Base-by-base conservation (phyloP, 768 basidiomycete species). In the Pisolithus albus region DNA sequence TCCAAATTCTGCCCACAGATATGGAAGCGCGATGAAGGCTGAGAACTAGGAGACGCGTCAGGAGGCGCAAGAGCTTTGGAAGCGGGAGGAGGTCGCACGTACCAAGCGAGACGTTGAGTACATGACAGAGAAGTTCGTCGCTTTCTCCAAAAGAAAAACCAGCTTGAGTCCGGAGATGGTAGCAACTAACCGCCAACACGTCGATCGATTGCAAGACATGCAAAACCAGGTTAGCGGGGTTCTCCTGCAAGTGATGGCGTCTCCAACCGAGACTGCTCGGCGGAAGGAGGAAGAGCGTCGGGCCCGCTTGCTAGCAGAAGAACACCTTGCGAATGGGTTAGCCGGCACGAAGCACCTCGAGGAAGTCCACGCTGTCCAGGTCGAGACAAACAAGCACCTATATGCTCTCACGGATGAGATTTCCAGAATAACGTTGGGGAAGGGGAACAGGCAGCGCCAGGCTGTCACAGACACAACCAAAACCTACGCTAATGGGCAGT, bases 41-140 rank as follows among this genome's bases (percentile, higher is more conserved):
- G 72, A 76, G 54, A 76, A 79, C 53, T 75, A 76, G 47, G 77
- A 76, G 60, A 72, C 72, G 9, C 65, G 64, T 42, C 52, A 55
- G 44, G 76, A 79, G 55, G 64, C 79, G 34, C 72, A 68, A 1
- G 78, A 76, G 58, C 67, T 70, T 23, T 73, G 63, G 48, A 68
- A 77, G 26, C 69, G 74, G 54, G 59, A 62, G 16, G 75, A 77
- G 52, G 74, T 79, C 56, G 58, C 60, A 10, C 65, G 73, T 34
- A 68, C 77, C 23, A 71, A 72, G 44, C 53, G 49, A 30, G 73
- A 77, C 28, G 63, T 75, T 5, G 56, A 67, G 45, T 69, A 64
- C n/a, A 65, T 78, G 58, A 71, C 67, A 0, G 63, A 71, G 9
- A 67, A 70, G 28, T 77, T 73, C 53, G 47, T 55, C 40, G 62